phyloP scores from a whole-genome alignment of 495 filamentous ascomycete species.

The Xeromyces bisporus region DNA sequence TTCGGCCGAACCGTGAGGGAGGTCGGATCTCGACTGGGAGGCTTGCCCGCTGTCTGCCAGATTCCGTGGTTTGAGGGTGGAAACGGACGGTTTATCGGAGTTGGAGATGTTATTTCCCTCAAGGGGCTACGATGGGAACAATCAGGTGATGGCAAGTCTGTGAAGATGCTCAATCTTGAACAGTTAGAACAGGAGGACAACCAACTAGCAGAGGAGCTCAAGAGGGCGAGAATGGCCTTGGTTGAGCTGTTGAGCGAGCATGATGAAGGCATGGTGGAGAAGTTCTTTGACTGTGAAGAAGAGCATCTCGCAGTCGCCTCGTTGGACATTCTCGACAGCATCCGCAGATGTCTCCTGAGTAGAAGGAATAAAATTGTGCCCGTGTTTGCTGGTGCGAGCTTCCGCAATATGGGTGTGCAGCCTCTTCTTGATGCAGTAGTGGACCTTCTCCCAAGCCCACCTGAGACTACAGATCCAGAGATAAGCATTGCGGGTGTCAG shows the following conservation, averaged over 20 bases:
- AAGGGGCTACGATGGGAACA: constrained; percentile 35
- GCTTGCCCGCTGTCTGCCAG: constrained; percentile 82
- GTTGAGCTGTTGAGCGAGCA: constrained; percentile 73
- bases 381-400: constrained; percentile 81
- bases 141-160: constrained; percentile 49
- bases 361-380: constrained; percentile 50
- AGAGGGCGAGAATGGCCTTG: constrained; percentile 55
- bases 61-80: constrained; percentile 79
- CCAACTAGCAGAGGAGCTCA: constrained; percentile 49
- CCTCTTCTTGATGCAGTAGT: constrained; percentile 78
- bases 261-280: constrained; percentile 73
- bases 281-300: constrained; percentile 59
- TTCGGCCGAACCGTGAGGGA: constrained; percentile 79
- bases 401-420: constrained; percentile 87
- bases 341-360: constrained; percentile 52
- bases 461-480: constrained; percentile 61
- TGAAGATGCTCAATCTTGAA: constrained; percentile 33
- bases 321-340: constrained; percentile 46
- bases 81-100: constrained; percentile 57
- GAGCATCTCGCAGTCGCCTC: constrained; percentile 51
- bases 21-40: constrained; percentile 58
- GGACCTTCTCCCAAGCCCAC: constrained; percentile 71
- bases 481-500: constrained; percentile 44
- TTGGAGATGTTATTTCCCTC: constrained; percentile 63
- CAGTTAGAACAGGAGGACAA: constrained; percentile 35